A percentile compares a stretch with the other conserved stretches of the same genome.
Conservation (phyloP, 176 grass and related monocot genomes). For the Avena atlantica region DNA sequence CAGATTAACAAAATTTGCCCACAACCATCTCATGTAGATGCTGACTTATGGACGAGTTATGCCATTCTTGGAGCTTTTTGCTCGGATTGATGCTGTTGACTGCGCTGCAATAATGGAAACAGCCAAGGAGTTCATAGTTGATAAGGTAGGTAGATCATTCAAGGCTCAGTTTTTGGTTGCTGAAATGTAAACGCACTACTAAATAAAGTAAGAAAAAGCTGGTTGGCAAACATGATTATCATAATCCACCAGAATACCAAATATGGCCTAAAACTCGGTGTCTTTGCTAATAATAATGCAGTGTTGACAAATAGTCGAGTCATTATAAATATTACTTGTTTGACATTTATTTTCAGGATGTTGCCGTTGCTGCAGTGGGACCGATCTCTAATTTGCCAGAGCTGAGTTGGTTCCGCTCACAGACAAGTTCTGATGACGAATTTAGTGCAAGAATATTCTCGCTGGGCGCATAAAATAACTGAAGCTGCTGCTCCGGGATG, state of each 20-base stretch:
- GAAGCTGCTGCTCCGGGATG: background rate
- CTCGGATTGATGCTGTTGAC: conserved; percentile 94
- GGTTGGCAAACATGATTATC: background rate
- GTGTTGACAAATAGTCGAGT: background rate
- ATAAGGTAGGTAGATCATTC: conserved; percentile 79
- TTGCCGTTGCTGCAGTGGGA: conserved; percentile 82
- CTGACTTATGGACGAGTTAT: conserved; percentile 87
- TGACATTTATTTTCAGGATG: conserved; percentile 59
- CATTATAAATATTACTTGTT: conserved; percentile 25
- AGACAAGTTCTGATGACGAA: conserved; percentile 45
- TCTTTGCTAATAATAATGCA: conserved; percentile 7
- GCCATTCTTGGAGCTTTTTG: conserved; percentile 91
- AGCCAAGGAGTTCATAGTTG: conserved; percentile 74
- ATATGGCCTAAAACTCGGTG: background rate
- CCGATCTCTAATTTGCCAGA: conserved; percentile 70
- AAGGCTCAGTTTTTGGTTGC: background rate
- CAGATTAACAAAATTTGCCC: conserved; percentile 27
- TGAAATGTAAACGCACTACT: background rate
- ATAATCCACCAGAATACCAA: background rate
- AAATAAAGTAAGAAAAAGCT: background rate
- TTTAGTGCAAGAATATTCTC: conserved; percentile 32
- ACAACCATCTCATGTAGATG: conserved; percentile 65
- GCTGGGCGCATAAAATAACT: conserved; percentile 33
- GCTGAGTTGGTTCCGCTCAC: conserved; percentile 80
- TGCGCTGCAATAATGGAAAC: conserved; percentile 80